Base-by-base conservation (phyloP, 495 filamentous ascomycete species). In the Lepraria neglecta region DNA sequence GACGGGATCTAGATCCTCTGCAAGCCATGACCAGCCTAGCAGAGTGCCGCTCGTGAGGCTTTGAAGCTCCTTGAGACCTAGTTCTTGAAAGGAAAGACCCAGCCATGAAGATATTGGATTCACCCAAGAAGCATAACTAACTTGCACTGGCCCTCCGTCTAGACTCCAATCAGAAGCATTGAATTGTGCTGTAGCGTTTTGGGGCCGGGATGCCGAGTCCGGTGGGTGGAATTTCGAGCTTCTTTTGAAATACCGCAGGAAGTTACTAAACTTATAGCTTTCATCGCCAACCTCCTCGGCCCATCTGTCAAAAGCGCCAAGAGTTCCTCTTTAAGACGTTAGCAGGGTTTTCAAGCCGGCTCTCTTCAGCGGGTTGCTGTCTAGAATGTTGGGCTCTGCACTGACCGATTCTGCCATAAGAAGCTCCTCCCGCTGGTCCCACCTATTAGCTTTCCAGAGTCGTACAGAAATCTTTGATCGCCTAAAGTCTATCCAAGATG, bases 161-260 rank as follows among this genome's bases (percentile, higher is more conserved):
- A 66, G n/a, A 14, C 67, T 43, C 40, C 75, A 78, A 0, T 70
- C 74, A n/a, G 61, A 58, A 6, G 63, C 17, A 54, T 82, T 70
- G 58, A 77, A 86, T 14, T 56, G 48, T 0, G 75, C 63, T 3
- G 77, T 77, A 0, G 76, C 75, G 64, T 84, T 85, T 4, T 64
- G 31, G 3, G 65, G 63, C 24, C 74, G 71, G 0, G 42, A 27
- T 0, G 57, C 55, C 1, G n/a, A 38, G 28, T 80, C 70, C 0
- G 83, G 84, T 0, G 77, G 69, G 0, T 79, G 82, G 67, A 84
- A 82, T 0, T 75, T 54, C 0, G 74, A 61, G 52, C 75, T 79
- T 53, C 77, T 78, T 62, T 84, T 70, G 62, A 78, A 86, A 60
- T 76, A 83, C 0, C 81, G 80, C 0, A 84, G 70, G 1, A 82